Percentiles rank a stretch among this genome's conserved stretches.
phyloP scores from a whole-genome alignment of 2,329 filamentous ascomycete genomes.

The Neopestalotiopsis clavispora region DNA sequence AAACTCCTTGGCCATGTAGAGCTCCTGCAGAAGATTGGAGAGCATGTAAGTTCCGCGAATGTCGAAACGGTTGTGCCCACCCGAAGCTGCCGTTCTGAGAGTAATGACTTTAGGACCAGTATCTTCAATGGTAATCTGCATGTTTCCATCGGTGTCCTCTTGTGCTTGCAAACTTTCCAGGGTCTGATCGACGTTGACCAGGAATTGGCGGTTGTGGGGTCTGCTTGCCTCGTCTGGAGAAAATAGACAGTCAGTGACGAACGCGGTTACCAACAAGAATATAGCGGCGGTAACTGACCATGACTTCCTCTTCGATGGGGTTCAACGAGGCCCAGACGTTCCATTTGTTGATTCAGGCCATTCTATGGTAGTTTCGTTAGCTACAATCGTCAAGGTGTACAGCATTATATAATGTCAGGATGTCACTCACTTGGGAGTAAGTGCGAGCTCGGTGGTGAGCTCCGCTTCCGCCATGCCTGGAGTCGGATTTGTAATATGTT shows the following conservation, averaged over 20 bases:
- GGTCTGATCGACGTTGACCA: slow-evolving; percentile 85
- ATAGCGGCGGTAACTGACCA: slow-evolving; percentile 44
- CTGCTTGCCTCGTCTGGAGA: slow-evolving; percentile 72
- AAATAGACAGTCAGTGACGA: not conserved
- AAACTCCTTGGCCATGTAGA: slow-evolving; percentile 89
- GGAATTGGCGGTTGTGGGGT: slow-evolving; percentile 73
- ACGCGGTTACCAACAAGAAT: not conserved
- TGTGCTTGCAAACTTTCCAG: slow-evolving; percentile 78
- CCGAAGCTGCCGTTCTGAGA: slow-evolving; percentile 83
- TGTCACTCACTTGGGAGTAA: slow-evolving; percentile 55
- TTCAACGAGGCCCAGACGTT: slow-evolving; percentile 55
- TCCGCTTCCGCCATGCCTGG: slow-evolving; percentile 54
- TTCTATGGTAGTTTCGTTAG: slow-evolving; percentile 43
- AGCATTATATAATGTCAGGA: not conserved
- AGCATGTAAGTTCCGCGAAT: slow-evolving; percentile 97
- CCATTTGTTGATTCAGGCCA: slow-evolving; percentile 57
- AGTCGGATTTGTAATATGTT: slow-evolving; percentile 63
- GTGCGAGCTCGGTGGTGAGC: slow-evolving; percentile 58
- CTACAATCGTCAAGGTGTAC: not conserved
- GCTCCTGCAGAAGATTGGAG: slow-evolving; percentile 93
- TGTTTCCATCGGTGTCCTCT: slow-evolving; percentile 92
- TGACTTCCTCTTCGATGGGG: slow-evolving; percentile 65
- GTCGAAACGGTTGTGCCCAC: slow-evolving; percentile 86
- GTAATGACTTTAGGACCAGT: slow-evolving; percentile 89
- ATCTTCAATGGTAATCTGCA: slow-evolving; percentile 98